Percentiles rank a stretch among this genome's conserved stretches.
Conservation (phyloP, 768 basidiomycete species). For the Chalciporus sphaerocephalus region DNA sequence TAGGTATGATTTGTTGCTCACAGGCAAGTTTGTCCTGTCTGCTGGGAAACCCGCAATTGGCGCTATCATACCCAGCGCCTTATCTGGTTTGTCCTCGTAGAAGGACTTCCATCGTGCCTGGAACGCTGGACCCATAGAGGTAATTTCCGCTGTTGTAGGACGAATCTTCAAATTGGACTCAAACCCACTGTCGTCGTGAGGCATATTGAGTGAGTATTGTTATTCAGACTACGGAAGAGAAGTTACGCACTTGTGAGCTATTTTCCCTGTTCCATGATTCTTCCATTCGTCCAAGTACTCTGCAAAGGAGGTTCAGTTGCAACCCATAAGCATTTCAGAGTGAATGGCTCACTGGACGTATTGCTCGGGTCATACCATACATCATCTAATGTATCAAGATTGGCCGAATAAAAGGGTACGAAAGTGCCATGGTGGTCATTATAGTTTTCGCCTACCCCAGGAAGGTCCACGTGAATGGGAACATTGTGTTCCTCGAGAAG, state of each 20-base stretch:
- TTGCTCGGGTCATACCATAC: slow-evolving; percentile 37
- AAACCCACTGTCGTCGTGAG: slow-evolving; percentile 6
- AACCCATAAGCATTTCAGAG: slow-evolving; percentile 4
- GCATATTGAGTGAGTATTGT: neutral
- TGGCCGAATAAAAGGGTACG: slow-evolving; percentile 36
- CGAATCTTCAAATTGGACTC: slow-evolving; percentile 25
- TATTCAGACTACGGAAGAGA: neutral
- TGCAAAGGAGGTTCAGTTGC: slow-evolving; percentile 2
- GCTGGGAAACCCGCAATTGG: slow-evolving; percentile 37
- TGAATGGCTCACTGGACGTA: slow-evolving; percentile 27
- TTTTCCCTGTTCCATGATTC: slow-evolving; percentile 38
- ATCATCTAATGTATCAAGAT: slow-evolving; percentile 44
- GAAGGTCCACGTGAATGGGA: slow-evolving; percentile 31
- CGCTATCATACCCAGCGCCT: slow-evolving; percentile 33
- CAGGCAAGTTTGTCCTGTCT: too few species aligned
- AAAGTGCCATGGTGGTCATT: slow-evolving; percentile 31
- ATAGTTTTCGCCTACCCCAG: slow-evolving; percentile 43
- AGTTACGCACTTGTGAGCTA: slow-evolving; percentile 63
- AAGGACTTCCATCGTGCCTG: slow-evolving; percentile 17
- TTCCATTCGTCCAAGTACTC: slow-evolving; percentile 31
- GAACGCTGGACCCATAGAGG: slow-evolving; percentile 19
- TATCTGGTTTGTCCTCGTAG: slow-evolving; percentile 19
- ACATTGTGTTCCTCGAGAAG: slow-evolving; percentile 30
- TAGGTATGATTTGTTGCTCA: too few species aligned
- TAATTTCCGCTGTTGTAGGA: slow-evolving; percentile 18